Percentiles rank a stretch among this genome's conserved stretches.
phyloP scores from a whole-genome alignment of 2,329 filamentous ascomycete species.

The Claviceps cyperi region DNA sequence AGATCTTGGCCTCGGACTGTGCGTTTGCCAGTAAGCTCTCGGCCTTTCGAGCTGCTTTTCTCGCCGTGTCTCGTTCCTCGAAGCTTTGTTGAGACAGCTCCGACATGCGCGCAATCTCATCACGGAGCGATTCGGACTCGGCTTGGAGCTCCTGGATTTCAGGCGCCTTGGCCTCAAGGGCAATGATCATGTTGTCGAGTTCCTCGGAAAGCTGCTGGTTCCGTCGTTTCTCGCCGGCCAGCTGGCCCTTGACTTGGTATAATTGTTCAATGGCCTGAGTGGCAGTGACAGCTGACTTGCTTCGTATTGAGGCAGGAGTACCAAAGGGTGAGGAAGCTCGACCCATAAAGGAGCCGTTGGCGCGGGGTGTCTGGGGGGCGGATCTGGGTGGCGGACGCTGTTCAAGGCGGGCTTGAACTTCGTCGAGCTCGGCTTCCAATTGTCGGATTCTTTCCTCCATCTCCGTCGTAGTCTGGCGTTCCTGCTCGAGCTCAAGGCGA shows the following conservation, averaged over 20 bases:
- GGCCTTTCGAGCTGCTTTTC: conserved; percentile 64
- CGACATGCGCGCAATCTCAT: conserved; percentile 74
- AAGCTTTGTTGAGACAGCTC: conserved; percentile 70
- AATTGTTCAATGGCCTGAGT: conserved; percentile 51
- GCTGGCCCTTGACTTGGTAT: conserved; percentile 53
- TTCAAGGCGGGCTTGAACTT: conserved; percentile 34
- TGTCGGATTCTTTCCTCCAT: conserved; percentile 34
- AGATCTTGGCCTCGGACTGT: conserved; percentile 58
- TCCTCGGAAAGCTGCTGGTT: conserved; percentile 62
- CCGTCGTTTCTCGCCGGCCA: conserved; percentile 59
- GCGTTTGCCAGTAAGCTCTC: conserved; percentile 54
- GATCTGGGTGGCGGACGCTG: conserved; percentile 30
- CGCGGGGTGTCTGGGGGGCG: conserved; percentile 44
- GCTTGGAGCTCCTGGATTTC: conserved; percentile 75
- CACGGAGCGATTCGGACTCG: conserved; percentile 67
- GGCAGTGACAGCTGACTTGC: conserved; percentile 40
- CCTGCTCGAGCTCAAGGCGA: conserved; percentile 41
- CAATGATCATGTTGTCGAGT: conserved; percentile 72
- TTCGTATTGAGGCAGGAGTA: conserved; percentile 43
- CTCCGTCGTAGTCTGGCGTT: conserved; percentile 30
- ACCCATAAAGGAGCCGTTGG: conserved; percentile 38
- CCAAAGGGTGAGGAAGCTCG: conserved; percentile 47
- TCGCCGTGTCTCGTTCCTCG: conserved; percentile 63
- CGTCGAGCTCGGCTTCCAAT: conserved; percentile 39
- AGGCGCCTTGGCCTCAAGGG: conserved; percentile 73